Percentiles rank a stretch among this genome's conserved stretches.
Conservation (phyloP, 169 alveolate genomes). For the Cryptosporidium ryanae region DNA sequence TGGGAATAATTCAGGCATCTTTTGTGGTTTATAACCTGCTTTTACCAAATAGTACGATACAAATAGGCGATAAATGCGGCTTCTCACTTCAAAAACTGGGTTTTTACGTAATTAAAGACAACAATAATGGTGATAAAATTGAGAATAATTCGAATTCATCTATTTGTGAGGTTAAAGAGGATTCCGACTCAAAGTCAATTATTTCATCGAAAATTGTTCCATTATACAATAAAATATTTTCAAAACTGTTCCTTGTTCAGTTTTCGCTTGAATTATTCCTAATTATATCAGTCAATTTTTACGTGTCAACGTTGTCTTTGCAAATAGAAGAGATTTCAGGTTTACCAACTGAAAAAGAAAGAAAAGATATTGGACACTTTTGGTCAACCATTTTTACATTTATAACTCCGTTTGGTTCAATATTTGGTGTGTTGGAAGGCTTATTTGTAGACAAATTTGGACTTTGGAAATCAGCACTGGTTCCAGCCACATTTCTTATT, state of each 20-base stretch:
- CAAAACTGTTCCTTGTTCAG: conserved; percentile 56
- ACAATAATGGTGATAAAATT: background rate
- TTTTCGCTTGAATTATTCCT: conserved; percentile 38
- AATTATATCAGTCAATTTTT: conserved; percentile 62
- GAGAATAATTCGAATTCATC: background rate
- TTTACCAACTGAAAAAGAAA: conserved; percentile 13
- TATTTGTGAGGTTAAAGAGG: background rate
- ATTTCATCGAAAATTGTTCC: conserved; percentile 15
- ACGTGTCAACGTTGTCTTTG: conserved; percentile 56
- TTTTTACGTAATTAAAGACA: conserved; percentile 10
- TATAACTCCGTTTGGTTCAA: conserved; percentile 71
- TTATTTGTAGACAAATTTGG: conserved; percentile 55
- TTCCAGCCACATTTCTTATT: conserved; percentile 19
- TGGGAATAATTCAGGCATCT: conserved; percentile 38
- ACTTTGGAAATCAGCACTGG: conserved; percentile 44
- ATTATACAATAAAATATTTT: conserved; percentile 12
- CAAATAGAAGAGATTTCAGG: conserved; percentile 67
- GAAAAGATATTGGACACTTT: conserved; percentile 38
- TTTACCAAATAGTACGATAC: conserved; percentile 26
- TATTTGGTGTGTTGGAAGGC: conserved; percentile 56
- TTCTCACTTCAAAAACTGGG: conserved; percentile 45
- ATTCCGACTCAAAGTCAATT: background rate
- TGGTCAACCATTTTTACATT: conserved; percentile 70
- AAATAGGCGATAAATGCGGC: conserved; percentile 40
- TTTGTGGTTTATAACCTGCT: conserved; percentile 35